phyloP scores from a whole-genome alignment of 192 early-diverging fungal genomes.

The Gaertneriomyces sp. region DNA sequence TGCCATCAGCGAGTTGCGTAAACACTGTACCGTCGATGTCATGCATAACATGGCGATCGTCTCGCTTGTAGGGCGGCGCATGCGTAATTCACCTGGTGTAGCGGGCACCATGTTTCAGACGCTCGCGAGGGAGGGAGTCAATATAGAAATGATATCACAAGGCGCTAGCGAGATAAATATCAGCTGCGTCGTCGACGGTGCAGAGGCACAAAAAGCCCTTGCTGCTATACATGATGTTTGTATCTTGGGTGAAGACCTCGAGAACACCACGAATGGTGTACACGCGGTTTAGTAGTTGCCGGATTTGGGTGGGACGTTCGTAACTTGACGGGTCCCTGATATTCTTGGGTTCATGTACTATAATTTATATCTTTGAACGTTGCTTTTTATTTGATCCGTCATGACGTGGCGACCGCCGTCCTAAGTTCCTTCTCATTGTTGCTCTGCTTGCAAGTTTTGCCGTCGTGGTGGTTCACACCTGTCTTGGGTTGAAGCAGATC shows the following conservation, averaged over 20 bases:
- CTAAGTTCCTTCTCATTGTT: too few species aligned
- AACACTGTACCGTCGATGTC: conserved; percentile 80
- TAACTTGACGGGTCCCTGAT: too few species aligned
- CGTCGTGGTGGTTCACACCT: too few species aligned
- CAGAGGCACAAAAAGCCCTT: conserved; percentile 68
- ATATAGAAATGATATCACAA: conserved; percentile 99
- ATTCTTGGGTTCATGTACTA: too few species aligned
- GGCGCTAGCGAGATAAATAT: conserved; percentile 99
- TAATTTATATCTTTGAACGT: too few species aligned
- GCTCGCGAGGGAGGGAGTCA: conserved; percentile 80
- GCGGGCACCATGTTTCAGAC: conserved; percentile 91
- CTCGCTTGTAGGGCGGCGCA: conserved; percentile 91
- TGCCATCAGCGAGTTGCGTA: conserved; percentile 74
- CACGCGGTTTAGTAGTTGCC: too few species aligned
- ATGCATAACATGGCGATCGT: conserved; percentile 89
- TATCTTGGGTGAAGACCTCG: conserved; percentile 29
- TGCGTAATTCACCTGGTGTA: conserved; percentile 97
- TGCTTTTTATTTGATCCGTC: too few species aligned
- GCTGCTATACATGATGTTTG: conserved; percentile 84
- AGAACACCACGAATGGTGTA: too few species aligned
- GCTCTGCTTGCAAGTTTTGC: too few species aligned
- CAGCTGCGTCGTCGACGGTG: conserved; percentile 87
- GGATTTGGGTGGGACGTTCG: too few species aligned
- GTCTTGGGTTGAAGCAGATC: too few species aligned
- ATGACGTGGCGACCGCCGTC: too few species aligned